Evolutionary conservation across 1,284 basidiomycete genomes (phyloP).

Genomic region (Sparassis latifolia): DNA sequence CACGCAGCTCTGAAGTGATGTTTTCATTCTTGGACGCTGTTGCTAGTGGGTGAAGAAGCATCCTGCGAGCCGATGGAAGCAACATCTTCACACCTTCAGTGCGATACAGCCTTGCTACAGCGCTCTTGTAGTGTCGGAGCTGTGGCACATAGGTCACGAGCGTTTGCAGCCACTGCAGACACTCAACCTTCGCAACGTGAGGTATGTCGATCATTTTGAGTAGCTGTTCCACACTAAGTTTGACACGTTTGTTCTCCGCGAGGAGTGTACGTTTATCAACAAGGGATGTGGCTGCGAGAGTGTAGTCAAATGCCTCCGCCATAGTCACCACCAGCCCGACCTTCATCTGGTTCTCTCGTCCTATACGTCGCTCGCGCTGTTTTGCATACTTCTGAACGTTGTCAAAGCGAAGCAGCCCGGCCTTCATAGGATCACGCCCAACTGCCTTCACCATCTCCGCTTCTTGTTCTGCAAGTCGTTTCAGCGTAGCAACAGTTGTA

Average conservation of each 20-base stretch:
- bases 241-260: constrained; percentile 8
- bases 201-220: constrained; percentile 17
- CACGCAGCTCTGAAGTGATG: constrained; percentile 23
- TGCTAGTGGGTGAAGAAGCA: constrained; percentile 17
- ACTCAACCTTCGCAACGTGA: constrained; percentile 6
- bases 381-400: constrained; percentile 18
- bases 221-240: constrained; percentile 18
- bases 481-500: neutral
- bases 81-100: neutral
- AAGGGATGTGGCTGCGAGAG: constrained; percentile 11
- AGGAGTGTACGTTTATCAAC: constrained; percentile 14
- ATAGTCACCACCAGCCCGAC: constrained; percentile 18
- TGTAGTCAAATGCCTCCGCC: constrained; percentile 9
- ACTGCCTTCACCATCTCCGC: neutral
- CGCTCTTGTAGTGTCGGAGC: neutral
- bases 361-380: constrained; percentile 15
- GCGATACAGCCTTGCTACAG: constrained; percentile 2
- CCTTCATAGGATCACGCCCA: neutral
- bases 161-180: constrained; percentile 21
- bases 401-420: constrained; percentile 11
- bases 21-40: constrained; percentile 24
- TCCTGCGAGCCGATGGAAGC: neutral
- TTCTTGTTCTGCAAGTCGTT: neutral
- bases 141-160: constrained; percentile 21
- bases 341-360: constrained; percentile 17